Conservation (phyloP, 805 yeast genomes). For the Saccharomycopsis lassenensis region DNA sequence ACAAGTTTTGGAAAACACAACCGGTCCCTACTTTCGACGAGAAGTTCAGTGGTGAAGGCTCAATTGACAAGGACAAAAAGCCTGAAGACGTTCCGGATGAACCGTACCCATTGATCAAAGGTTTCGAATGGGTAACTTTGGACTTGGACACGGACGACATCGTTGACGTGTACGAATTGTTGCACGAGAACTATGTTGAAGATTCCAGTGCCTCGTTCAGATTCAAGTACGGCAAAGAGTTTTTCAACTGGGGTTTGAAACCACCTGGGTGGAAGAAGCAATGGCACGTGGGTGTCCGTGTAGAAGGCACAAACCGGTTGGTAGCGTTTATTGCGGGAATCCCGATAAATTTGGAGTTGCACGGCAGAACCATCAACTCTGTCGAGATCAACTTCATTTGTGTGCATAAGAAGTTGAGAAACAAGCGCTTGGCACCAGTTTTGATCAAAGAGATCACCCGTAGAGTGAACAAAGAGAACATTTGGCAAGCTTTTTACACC, state of each 20-base stretch:
- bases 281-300: constrained; percentile 93
- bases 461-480: constrained; percentile 69
- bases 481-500: constrained; percentile 95
- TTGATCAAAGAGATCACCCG: constrained; percentile 90
- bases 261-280: constrained; percentile 88
- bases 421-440: constrained; percentile 91
- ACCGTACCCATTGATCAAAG: constrained; percentile 63
- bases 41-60: constrained; percentile 47
- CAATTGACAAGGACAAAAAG: constrained; percentile 58
- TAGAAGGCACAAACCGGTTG: constrained; percentile 58
- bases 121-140: constrained; percentile 82
- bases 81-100: constrained; percentile 60
- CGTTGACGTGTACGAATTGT: constrained; percentile 65
- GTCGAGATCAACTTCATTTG: constrained; percentile 92
- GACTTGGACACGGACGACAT: constrained; percentile 52
- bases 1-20: constrained; percentile 96
- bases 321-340: constrained; percentile 91
- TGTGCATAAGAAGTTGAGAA: constrained; percentile 84
- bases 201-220: constrained; percentile 88
- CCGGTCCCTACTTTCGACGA: constrained; percentile 81
- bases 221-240: constrained; percentile 74
- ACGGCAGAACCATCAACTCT: constrained; percentile 42
- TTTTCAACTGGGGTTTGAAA: constrained; percentile 85
- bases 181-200: constrained; percentile 89
- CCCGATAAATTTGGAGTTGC: constrained; percentile 60